phyloP scores from a whole-genome alignment of 2,329 filamentous ascomycete genomes.

The Davidsoniella neocaledoniae region DNA sequence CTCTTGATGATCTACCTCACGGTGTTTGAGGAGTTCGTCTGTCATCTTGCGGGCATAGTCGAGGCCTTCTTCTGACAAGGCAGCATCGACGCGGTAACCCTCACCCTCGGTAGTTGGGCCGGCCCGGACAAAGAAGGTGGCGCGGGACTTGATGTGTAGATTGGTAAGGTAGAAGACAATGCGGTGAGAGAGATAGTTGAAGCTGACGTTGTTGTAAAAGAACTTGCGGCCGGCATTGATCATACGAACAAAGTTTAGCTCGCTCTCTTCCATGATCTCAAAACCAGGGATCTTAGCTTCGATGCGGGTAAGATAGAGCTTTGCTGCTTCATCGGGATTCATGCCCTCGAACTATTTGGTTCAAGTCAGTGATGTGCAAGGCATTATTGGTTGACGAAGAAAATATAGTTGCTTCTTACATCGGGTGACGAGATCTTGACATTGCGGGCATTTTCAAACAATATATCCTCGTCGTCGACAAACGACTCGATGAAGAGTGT shows the following conservation, averaged over 20 bases:
- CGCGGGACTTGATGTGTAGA: constrained; percentile 85
- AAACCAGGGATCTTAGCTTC: constrained; percentile 87
- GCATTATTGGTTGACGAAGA: background rate
- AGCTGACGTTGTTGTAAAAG: constrained; percentile 91
- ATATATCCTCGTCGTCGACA: constrained; percentile 82
- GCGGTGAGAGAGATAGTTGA: constrained; percentile 88
- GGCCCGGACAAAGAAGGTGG: constrained; percentile 82
- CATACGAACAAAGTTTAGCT: constrained; percentile 98
- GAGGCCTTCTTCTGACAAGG: constrained; percentile 61
- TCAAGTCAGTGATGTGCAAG: constrained; percentile 10
- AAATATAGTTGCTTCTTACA: constrained; percentile 30
- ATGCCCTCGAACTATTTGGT: constrained; percentile 60
- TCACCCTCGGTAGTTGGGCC: constrained; percentile 78
- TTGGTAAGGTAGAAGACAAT: constrained; percentile 99
- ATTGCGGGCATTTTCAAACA: constrained; percentile 89
- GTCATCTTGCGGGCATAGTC: constrained; percentile 77
- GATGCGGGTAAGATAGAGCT: constrained; percentile 80
- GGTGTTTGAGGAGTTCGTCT: constrained; percentile 64
- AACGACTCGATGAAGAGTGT: constrained; percentile 94
- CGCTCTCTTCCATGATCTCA: constrained; percentile 86
- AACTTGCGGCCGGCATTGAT: constrained; percentile 91
- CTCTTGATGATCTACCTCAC: constrained; percentile 61
- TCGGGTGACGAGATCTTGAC: constrained; percentile 98
- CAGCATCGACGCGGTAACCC: constrained; percentile 80
- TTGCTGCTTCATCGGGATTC: constrained; percentile 80